Evolutionary conservation across 805 yeast species (phyloP).

Genomic region (Peterozyma toletana): DNA sequence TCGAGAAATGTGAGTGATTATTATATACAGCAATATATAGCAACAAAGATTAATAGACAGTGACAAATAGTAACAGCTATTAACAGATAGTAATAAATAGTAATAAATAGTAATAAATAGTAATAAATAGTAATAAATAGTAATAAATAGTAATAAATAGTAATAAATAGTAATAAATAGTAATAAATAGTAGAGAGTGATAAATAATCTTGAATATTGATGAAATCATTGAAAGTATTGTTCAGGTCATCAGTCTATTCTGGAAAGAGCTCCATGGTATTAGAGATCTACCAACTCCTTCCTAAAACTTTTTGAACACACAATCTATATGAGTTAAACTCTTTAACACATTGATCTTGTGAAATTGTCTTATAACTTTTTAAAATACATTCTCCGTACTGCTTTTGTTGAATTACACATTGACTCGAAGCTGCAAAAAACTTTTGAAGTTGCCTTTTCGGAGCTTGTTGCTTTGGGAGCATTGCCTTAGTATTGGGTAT

Average conservation of each 20-base stretch:
- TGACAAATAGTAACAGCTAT: not conserved
- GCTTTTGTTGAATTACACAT: constrained; percentile 9
- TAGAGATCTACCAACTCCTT: constrained; percentile 15
- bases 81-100: no score
- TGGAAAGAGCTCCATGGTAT: no score
- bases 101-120: no score
- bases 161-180: no score
- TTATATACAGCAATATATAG: not conserved
- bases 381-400: constrained; percentile 51
- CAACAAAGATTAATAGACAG: not conserved
- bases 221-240: not conserved
- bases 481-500: not conserved
- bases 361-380: constrained; percentile 40
- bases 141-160: no score
- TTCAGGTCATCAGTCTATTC: not conserved
- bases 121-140: no score
- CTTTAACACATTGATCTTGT: constrained; percentile 44
- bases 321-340: constrained; percentile 39
- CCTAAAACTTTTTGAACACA: constrained; percentile 38
- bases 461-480: not conserved
- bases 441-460: not conserved
- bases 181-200: not conserved
- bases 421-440: constrained; percentile 3
- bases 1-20: not conserved
- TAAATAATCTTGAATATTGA: not conserved